Conservation (phyloP, 176 grass and related monocot genomes). For the Lolium rigidum region DNA sequence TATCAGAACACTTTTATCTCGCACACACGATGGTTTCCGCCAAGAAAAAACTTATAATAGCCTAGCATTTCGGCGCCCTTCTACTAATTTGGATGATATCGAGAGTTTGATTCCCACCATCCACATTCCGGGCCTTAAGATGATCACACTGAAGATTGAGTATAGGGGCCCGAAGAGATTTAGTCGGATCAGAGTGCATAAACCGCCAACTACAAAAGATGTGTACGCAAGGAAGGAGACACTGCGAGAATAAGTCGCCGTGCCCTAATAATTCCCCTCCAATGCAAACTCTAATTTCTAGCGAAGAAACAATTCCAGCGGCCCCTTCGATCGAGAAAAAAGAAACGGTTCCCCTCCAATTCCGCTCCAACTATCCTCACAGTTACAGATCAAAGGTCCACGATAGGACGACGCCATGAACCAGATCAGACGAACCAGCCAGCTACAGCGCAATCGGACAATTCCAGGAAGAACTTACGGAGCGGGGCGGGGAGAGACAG, state of each 20-base stretch:
- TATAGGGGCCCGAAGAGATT: neutral
- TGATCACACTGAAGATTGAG: neutral
- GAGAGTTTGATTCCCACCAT: neutral
- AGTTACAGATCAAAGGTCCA: neutral
- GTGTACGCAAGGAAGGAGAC: neutral
- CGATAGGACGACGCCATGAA: neutral
- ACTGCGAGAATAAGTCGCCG: neutral
- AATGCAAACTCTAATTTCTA: neutral
- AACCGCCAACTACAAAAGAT: neutral
- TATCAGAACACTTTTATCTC: neutral
- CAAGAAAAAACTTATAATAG: neutral
- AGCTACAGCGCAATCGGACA: neutral
- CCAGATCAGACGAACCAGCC: neutral
- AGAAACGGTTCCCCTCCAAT: neutral
- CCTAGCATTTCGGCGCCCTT: neutral
- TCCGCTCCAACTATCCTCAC: neutral
- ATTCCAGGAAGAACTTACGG: conserved; percentile 37
- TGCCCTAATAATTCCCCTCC: neutral
- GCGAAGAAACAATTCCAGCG: neutral
- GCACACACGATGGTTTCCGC: neutral
- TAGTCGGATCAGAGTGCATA: neutral
- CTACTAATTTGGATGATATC: neutral
- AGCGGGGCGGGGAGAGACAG: conserved; percentile 48
- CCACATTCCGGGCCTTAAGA: neutral
- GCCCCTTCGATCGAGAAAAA: neutral